Evolutionary conservation across 495 filamentous ascomycete species (phyloP), one percentile per base, ranked within the genome.

Genomic region (Oleoguttula mirabilis): DNA sequence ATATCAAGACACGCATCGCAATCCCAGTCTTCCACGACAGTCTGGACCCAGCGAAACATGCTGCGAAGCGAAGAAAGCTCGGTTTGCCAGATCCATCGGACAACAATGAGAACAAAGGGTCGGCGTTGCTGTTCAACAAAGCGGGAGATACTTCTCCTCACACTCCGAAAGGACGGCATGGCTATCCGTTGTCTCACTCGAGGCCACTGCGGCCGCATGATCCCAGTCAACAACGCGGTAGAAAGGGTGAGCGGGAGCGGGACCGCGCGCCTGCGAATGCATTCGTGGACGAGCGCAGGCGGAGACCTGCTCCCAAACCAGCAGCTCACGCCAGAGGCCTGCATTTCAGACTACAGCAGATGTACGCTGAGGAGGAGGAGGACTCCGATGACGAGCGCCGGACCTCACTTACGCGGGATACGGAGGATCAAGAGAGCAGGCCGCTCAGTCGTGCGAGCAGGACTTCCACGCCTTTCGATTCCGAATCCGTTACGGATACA

Each of bases 1-100:
- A 93, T 56, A 79, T 93, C 49, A 83, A 84, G 55, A 81, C 77
- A 41, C 79, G 86, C 45, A 78, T 96, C 30, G 83, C 79, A 10
- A 80, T 77, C 3, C 82, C 84, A 1, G 71, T 76, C n/a, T 60
- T 99, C 24, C 86, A 83, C 55, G 73, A 87, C 24, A 83, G 77
- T 59, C 74, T 99, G 31, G 83, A 94, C 48, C 85, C 90, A 2
- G 73, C 72, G 40, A 79, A 82, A 36, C 86, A 88, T 60, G 65
- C 69, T 22, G 61, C 72, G 11, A 94, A 82, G 58, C 73, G 87
- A 28, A 75, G 80, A 45, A 81, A 72, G 52, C 64, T 88, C 2
- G 84, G 88, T 30, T 78, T 96, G 49, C 59, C 75, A 8, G 80
- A 84, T 51, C 79, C 80, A 2, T 68, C 71, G 32, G 75, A 73